A percentile compares a stretch with the other conserved stretches of the same genome.
Conservation (phyloP, 2,329 filamentous ascomycete genomes). For the Fusarium haematococcum region DNA sequence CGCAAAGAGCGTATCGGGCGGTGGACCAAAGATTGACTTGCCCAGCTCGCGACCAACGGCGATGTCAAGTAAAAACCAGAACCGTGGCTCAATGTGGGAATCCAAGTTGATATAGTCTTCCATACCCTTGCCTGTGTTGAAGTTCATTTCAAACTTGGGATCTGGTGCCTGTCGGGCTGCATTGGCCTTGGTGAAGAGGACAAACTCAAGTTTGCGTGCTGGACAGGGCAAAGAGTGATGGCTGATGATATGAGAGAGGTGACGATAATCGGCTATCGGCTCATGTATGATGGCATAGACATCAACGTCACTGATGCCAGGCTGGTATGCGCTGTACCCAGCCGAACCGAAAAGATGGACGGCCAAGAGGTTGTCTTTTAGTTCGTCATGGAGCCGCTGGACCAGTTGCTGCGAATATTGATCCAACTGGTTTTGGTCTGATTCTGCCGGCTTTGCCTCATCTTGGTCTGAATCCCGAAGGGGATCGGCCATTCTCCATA, state of each 20-base stretch:
- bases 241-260: not conserved
- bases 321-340: constrained; percentile 12
- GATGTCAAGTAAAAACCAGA: constrained; percentile 25
- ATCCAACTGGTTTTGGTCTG: not conserved
- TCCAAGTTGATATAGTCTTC: constrained; percentile 12
- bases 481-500: not conserved
- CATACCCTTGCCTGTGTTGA: constrained; percentile 17
- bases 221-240: not conserved
- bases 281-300: constrained; percentile 4
- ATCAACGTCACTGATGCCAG: constrained; percentile 16
- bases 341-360: constrained; percentile 28
- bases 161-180: constrained; percentile 1
- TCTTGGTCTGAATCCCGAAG: not conserved
- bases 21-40: not conserved
- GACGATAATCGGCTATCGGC: not conserved
- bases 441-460: not conserved
- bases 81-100: constrained; percentile 2
- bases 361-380: constrained; percentile 3
- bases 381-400: not conserved
- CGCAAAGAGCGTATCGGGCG: not conserved
- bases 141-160: constrained; percentile 18
- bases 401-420: not conserved
- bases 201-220: constrained; percentile 20
- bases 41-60: constrained; percentile 12
- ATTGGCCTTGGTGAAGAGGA: constrained; percentile 2